Base-by-base conservation (phyloP, 2,329 filamentous ascomycete species). In the Lecanosticta acicola region DNA sequence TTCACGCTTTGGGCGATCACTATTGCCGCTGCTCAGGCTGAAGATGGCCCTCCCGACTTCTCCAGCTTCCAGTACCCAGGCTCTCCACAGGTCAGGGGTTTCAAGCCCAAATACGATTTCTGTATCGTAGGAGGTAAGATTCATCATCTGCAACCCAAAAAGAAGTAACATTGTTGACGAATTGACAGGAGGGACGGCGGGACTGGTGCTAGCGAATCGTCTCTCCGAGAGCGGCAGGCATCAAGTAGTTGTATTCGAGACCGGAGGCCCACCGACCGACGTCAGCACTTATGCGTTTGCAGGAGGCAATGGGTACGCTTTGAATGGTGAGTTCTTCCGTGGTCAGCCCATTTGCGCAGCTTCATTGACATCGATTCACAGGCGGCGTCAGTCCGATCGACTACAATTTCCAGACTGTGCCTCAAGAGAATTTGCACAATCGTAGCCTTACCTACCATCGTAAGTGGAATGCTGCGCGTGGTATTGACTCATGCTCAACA, bases 171-270 rank as follows among this genome's bases (percentile, higher is more conserved):
- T 14, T 14, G 26, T 14, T 26, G 18, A 32, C 24, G 19, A n/a
- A 1, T 29, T 24, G 4, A 19, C 24, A 29, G 24, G 24, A 16
- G 55, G 55, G 13, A 57, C 55, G 16, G 53, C 55, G 38, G 55
- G 55, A 10, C 43, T 57, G 7, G 47, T 49, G 10, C 50, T 57
- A 17, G 53, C 45, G 17, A 49, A 55, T 21, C 49, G 55, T 11
- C 49, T 57, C 16, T 49, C 51, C 17, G 53, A 56, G 39, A 51
- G 47, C 19, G 50, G 50, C 9, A 45, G 37, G 16, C 39, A 43
- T 32, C 36, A 35, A n/a, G 47, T 53, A 34, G 42, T 53, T 8
- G 48, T 47, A 35, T 46, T 53, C 48, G 50, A 53, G 37, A 48
- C 50, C n/a, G 50, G 50, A 10, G 47, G 47, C 3, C 40, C 50